Percentiles rank a stretch among this genome's conserved stretches.
These are phyloP conservation scores for Potentilla sterilis DNA, from an alignment of 306 rosid genomes.

Conservation along the genomic window DNA sequence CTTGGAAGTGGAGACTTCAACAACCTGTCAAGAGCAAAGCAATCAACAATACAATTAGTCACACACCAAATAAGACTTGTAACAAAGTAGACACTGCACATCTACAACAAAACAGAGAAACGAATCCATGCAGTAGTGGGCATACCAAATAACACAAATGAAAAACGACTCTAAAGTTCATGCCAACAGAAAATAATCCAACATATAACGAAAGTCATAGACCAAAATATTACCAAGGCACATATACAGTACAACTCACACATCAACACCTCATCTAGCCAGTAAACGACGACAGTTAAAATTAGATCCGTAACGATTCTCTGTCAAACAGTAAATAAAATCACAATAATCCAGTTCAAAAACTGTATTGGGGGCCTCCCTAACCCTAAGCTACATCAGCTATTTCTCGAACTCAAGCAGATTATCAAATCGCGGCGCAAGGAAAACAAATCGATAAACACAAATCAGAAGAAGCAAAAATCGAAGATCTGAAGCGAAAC, in stretches of 20 bases:
- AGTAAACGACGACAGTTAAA: not conserved
- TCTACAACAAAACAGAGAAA: not conserved
- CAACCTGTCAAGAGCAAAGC: conserved; percentile 31
- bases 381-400: not conserved
- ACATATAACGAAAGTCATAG: not conserved
- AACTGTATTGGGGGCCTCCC: not conserved
- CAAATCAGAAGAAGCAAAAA: not conserved
- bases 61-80: not conserved
- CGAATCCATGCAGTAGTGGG: too few relatives aligned
- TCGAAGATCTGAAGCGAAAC: conserved; percentile 18
- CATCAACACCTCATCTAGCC: not conserved
- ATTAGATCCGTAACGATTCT: not conserved
- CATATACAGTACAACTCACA: not conserved
- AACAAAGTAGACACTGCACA: not conserved
- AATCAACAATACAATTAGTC: not conserved
- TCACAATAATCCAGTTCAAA: not conserved
- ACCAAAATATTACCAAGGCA: not conserved
- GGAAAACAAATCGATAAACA: not conserved
- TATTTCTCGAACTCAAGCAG: not conserved
- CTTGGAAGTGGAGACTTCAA: conserved; percentile 71
- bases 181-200: not conserved
- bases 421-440: not conserved
- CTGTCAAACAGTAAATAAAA: not conserved
- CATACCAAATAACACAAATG: not conserved
- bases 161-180: not conserved